Conservation (phyloP, 2,329 filamentous ascomycete species). For the Colletotrichum echinochloae region DNA sequence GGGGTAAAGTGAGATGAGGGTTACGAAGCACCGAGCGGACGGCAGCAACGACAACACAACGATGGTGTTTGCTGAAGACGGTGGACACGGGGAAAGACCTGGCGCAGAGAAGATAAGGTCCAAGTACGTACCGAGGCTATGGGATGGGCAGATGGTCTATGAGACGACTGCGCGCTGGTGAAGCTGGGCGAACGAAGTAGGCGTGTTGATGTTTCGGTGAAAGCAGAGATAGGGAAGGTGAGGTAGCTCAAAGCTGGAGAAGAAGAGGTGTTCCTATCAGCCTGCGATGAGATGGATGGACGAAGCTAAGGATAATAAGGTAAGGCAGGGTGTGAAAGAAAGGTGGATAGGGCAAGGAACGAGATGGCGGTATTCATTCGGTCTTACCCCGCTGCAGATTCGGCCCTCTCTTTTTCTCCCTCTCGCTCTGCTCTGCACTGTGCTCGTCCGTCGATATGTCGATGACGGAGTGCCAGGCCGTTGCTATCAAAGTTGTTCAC, state of each 20-base stretch:
- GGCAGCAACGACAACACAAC: neutral
- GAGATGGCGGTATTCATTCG: neutral
- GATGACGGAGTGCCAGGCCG: neutral
- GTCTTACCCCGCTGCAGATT: conserved; percentile 23
- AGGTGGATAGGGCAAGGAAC: neutral
- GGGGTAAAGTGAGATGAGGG: conserved; percentile 34
- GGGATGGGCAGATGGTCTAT: conserved; percentile 1
- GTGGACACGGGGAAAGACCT: conserved; percentile 4
- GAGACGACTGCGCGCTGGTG: conserved; percentile 3
- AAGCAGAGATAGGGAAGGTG: neutral
- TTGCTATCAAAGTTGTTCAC: neutral
- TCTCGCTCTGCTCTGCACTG: neutral
- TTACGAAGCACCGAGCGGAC: conserved; percentile 2
- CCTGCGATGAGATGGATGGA: neutral
- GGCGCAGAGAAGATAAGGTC: conserved; percentile 6
- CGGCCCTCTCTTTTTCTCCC: neutral
- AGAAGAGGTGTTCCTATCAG: neutral
- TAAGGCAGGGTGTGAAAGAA: neutral
- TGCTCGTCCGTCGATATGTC: conserved; percentile 13
- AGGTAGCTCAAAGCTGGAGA: conserved; percentile 2
- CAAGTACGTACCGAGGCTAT: conserved; percentile 19
- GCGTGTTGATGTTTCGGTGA: conserved; percentile 12
- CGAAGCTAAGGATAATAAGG: conserved; percentile 1
- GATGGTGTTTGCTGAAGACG: conserved; percentile 4
- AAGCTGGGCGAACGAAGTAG: conserved; percentile 9